Evolutionary conservation across 805 yeast genomes (phyloP), one percentile per base, ranked within the genome.

Genomic region (Nakazawaea holstii): DNA sequence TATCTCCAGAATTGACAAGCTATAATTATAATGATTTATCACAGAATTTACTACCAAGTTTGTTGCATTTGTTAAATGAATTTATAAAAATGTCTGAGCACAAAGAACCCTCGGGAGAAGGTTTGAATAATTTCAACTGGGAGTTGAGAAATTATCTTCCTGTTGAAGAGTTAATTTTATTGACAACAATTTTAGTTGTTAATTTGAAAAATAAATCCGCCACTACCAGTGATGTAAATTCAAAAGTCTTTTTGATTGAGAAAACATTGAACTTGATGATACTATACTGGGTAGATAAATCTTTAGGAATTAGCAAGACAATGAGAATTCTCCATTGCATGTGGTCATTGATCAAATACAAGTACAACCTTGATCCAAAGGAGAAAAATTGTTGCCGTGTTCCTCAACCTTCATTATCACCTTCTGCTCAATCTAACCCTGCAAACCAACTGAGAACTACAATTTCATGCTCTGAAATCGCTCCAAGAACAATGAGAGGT

Each of bases 121-220:
- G 73, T 43, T 76, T 73, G 56, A 78, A 78, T 6, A 70, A 73
- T 48, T 80, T 67, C 59, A 80, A 79, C 53, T 80, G 85, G 85
- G 80, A 78, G 52, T 69, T 79, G 42, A 73, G 79, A 55, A 67
- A 82, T 39, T 76, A 78, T n/a, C 71, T 80, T 41, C 86, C 86
- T 2, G 66, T 79, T 44, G 84, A 80, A 59, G 77, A 82, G 7
- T 69, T 80, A 13, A 74, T 79, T 11, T 58, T 79, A 45, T 62
- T 79, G 50, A 65, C 77, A 53, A 74, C 77, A 11, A 75, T 79
- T 30, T 66, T 80, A 43, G 70, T 77, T 2, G 74, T 78, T 7
- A 81, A 79, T 56, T 65, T 78, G 57, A 74, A 74, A 49, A 68
- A 64, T 14, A 58, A 57, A 1, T 48, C 66, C 27, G n/a, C 17